Evolutionary conservation across 2,329 filamentous ascomycete species (phyloP).

Genomic region (Monosporascus sp.): DNA sequence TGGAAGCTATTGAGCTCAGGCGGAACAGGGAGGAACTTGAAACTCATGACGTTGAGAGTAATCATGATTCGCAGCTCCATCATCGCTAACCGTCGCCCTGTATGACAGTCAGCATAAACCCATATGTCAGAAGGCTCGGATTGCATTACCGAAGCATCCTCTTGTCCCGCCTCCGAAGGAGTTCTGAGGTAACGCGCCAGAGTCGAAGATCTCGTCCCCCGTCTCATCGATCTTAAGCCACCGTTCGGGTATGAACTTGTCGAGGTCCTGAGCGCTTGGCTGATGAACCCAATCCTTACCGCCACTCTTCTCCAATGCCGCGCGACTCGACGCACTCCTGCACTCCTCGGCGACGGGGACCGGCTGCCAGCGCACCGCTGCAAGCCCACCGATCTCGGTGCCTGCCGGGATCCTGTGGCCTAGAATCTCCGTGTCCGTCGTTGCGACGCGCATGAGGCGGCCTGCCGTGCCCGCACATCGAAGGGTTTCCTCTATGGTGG

Average conservation of each 20-base stretch:
- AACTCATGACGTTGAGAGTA: conserved; percentile 8
- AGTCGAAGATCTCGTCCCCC: conserved; percentile 8
- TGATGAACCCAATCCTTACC: conserved; percentile 3
- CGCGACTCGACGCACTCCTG: conserved; percentile 8
- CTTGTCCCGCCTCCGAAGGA: conserved; percentile 12
- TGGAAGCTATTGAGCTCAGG: conserved; percentile 9
- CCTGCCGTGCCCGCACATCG: conserved; percentile 25
- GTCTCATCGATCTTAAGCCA: conserved; percentile 9
- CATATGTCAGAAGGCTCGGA: background rate
- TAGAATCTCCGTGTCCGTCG: conserved; percentile 33
- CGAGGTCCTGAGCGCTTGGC: conserved; percentile 8
- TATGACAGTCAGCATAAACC: background rate
- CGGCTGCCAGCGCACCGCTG: conserved; percentile 2
- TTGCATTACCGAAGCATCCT: conserved; percentile 13
- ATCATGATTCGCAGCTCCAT: conserved; percentile 16
- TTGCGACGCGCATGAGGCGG: conserved; percentile 23
- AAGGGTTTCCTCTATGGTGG: conserved; percentile 34
- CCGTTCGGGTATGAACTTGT: conserved; percentile 9
- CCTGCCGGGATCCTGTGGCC: conserved; percentile 36
- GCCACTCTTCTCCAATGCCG: conserved; percentile 7
- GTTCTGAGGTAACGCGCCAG: conserved; percentile 6
- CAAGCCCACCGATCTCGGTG: conserved; percentile 24
- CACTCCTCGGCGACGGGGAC: conserved; percentile 5
- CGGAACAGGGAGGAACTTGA: conserved; percentile 11
- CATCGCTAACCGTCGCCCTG: conserved; percentile 12